phyloP scores from a whole-genome alignment of 257 asterid genomes.

The Salvia miltiorrhiza region DNA sequence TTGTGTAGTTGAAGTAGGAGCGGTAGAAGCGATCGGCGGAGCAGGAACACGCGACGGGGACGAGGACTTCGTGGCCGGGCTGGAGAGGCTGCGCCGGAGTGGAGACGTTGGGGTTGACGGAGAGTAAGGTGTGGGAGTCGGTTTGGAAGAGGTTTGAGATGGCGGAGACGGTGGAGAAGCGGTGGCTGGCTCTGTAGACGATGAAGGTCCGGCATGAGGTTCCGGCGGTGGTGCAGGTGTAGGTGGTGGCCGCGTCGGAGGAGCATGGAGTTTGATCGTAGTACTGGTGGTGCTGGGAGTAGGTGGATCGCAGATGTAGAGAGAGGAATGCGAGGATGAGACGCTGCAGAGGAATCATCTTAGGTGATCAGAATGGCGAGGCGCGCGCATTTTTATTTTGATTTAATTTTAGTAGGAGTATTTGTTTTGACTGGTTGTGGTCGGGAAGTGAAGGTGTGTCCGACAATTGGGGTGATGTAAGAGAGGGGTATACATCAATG shows the following conservation, averaged over 20 bases:
- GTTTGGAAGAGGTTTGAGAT: constrained; percentile 42
- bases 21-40: constrained; percentile 26
- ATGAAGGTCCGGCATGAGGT: constrained; percentile 47
- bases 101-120: constrained; percentile 37
- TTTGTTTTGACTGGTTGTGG: no score
- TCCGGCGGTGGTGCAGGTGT: constrained; percentile 35
- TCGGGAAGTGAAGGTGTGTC: neutral
- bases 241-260: constrained; percentile 43
- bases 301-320: constrained; percentile 23
- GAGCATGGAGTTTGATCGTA: constrained; percentile 51
- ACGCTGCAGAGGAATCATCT: constrained; percentile 32
- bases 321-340: constrained; percentile 14
- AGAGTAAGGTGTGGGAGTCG: constrained; percentile 26
- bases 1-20: constrained; percentile 31
- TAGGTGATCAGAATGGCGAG: neutral
- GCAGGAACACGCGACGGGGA: constrained; percentile 57
- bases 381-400: constrained; percentile 10
- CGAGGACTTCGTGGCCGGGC: constrained; percentile 39
- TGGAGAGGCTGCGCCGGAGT: constrained; percentile 31
- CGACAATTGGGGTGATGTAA: neutral
- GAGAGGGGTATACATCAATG: constrained; percentile 10
- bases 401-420: no score
- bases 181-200: constrained; percentile 38
- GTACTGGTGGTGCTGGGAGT: constrained; percentile 46
- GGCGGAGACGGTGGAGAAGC: constrained; percentile 33